Base-by-base conservation (phyloP, 192 early-diverging fungal species). In the Bifiguratus adelaidae region DNA sequence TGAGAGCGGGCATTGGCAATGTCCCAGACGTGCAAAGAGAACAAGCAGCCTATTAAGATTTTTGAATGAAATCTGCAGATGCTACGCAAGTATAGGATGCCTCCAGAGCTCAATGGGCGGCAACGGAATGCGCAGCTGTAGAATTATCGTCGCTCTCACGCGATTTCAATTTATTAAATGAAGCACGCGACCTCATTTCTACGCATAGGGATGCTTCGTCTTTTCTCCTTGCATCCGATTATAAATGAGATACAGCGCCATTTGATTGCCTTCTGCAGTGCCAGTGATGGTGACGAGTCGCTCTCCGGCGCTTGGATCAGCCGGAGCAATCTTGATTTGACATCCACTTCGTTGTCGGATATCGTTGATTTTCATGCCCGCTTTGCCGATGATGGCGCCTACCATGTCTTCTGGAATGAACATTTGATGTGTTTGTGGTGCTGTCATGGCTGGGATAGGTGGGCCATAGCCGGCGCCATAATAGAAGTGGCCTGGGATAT, bases 321-420 rank as follows among this genome's bases (percentile, higher is more conserved):
- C 82, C 37, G 76, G 75, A 30, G 83, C 83, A 53, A 97, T 95
- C 58, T 89, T 86, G 60, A 97, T 93, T 58, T 89, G 83, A 34
- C 78, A 79, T 41, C 85, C 85, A 43, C 78, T 81, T 27, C 82
- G 63, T 38, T 82, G 80, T 45, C 85, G 78, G 52, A 88, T 88
- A 56, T 88, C 85, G 44, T 83, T 80, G 51, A 88, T 83, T 53
- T 84, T 82, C 26, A 70, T 71, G 22, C 91, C 92, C 13, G 81
- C 80, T 61, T 92, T 93, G 54, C 95, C 95, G 66, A 97, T 97
- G 50, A 97, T 89, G 55, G 86, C 87, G 16, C 95, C 95, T 23
- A 79, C 77, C 68, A 81, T 71, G 37, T 80, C 78, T 41, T 74
- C 73, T 11, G 79, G 79, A 35, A 81, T 77, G 29, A 70, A 70